A percentile compares a stretch with the other conserved stretches of the same genome.
Conservation (phyloP, 2,329 filamentous ascomycete genomes). For the Blastomyces parvus region DNA sequence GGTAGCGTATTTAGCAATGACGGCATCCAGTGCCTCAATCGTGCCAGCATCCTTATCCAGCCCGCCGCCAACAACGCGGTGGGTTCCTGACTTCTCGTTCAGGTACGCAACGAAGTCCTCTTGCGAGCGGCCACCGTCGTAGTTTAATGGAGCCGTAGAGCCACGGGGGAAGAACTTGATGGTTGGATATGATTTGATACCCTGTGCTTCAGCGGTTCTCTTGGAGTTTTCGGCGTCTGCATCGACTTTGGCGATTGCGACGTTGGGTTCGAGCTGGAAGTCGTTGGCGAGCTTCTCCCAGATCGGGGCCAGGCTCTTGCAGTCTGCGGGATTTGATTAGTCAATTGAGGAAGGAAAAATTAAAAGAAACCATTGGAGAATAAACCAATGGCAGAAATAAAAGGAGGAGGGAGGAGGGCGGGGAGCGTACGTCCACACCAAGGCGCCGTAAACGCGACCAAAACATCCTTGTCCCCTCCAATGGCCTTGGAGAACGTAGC, state of each 20-base stretch:
- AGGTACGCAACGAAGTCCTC: constrained; percentile 67
- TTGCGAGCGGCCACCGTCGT: constrained; percentile 68
- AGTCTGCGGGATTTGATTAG: constrained; percentile 53
- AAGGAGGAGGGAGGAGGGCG: constrained; percentile 11
- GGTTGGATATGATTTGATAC: constrained; percentile 80
- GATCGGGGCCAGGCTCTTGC: constrained; percentile 82
- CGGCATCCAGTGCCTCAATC: constrained; percentile 63
- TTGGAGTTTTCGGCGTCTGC: constrained; percentile 83
- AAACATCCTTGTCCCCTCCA: constrained; percentile 76
- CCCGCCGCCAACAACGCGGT: constrained; percentile 70
- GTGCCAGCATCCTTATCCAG: constrained; percentile 73
- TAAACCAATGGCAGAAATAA: background rate
- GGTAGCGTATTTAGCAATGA: constrained; percentile 60
- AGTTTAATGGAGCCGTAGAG: constrained; percentile 59
- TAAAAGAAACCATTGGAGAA: background rate
- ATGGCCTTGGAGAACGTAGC: constrained; percentile 64
- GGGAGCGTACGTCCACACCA: constrained; percentile 92
- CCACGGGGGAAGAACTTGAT: constrained; percentile 96
- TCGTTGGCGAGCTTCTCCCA: constrained; percentile 82
- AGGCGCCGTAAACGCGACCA: constrained; percentile 94
- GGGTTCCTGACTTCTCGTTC: constrained; percentile 80
- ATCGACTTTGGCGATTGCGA: constrained; percentile 91
- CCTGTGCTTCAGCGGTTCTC: constrained; percentile 62
- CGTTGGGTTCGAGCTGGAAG: constrained; percentile 65
- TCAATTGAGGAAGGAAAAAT: background rate